These are phyloP conservation scores for Cercospora canescens DNA, from an alignment of 2,329 filamentous ascomycete genomes.

Conservation along the genomic window DNA sequence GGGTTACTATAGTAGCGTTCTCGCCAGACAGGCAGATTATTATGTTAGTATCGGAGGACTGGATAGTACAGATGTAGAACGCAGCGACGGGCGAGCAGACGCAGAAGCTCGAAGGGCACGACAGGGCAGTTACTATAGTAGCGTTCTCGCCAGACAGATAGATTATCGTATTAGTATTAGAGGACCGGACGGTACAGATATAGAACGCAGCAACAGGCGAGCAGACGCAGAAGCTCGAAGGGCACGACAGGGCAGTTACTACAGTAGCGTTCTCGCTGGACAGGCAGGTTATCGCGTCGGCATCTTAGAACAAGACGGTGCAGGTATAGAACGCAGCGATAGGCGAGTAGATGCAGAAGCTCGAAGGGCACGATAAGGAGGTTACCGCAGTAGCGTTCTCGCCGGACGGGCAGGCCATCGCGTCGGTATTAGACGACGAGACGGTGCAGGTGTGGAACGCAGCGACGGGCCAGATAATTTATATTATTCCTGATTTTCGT, in stretches of 20 bases:
- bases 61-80: neutral
- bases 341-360: neutral
- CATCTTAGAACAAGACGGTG: neutral
- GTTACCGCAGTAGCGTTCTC: neutral
- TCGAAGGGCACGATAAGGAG: neutral
- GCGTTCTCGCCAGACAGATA: neutral
- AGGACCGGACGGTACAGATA: neutral
- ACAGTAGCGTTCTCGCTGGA: neutral
- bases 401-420: neutral
- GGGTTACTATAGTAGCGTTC: neutral
- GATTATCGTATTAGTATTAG: neutral
- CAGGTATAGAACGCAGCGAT: neutral
- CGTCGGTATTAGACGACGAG: neutral
- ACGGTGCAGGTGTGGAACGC: neutral
- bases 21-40: neutral
- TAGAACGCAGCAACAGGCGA: neutral
- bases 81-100: neutral
- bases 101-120: neutral
- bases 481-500: neutral
- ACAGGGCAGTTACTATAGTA: neutral
- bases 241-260: neutral
- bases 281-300: neutral
- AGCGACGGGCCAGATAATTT: neutral
- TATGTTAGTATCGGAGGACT: neutral
- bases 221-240: too few relatives aligned